Percentiles rank a stretch among this genome's conserved stretches.
Evolutionary conservation across 371 early-diverging fungal species (phyloP).

Genomic region (Mucor racemosus): DNA sequence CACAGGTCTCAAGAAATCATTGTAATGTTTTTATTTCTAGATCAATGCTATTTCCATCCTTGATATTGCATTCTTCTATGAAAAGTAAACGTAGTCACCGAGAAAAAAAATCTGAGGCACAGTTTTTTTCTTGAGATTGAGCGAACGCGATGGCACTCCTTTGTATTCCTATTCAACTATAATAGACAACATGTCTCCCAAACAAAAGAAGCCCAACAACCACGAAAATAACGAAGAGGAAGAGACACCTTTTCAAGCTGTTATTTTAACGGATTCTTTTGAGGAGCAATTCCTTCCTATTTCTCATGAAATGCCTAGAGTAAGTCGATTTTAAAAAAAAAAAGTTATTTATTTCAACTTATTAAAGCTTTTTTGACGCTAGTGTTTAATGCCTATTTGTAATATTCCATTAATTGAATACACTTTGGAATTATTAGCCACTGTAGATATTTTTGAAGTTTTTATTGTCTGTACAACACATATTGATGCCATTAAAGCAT

Average conservation of each 20-base stretch:
- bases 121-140: background rate
- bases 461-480: slow-evolving; percentile 87
- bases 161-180: background rate
- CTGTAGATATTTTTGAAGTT: slow-evolving; percentile 85
- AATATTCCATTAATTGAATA: slow-evolving; percentile 96
- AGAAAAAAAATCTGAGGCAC: slow-evolving; percentile 9
- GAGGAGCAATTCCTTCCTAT: slow-evolving; percentile 89
- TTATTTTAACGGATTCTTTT: slow-evolving; percentile 92
- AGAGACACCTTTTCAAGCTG: slow-evolving; percentile 79
- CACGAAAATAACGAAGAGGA: slow-evolving; percentile 46
- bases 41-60: too few relatives aligned
- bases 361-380: slow-evolving; percentile 1
- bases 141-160: background rate
- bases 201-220: slow-evolving; percentile 36
- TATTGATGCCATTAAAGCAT: slow-evolving; percentile 79
- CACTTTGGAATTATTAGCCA: slow-evolving; percentile 88
- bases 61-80: background rate
- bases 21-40: too few relatives aligned
- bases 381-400: slow-evolving; percentile 93
- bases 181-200: slow-evolving; percentile 43
- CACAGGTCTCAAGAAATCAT: too few relatives aligned
- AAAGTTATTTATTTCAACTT: background rate
- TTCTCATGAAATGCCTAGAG: slow-evolving; percentile 85
- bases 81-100: slow-evolving; percentile 5
- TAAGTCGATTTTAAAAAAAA: slow-evolving; percentile 33